phyloP scores from a whole-genome alignment of 208 protist species.

The Leishmania tarentolae region DNA sequence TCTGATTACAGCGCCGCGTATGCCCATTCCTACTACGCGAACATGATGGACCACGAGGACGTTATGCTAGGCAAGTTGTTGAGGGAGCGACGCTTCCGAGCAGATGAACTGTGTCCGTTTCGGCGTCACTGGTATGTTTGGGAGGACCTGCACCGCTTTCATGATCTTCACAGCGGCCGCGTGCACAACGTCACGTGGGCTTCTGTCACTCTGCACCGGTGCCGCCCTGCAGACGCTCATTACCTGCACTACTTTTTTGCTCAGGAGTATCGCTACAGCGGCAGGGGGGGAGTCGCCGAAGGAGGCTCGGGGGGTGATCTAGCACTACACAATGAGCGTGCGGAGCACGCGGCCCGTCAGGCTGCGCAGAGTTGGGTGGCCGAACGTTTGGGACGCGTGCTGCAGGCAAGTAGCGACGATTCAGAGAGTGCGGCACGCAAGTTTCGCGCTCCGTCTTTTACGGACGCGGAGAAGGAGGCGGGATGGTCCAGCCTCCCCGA shows the following conservation, averaged over 20 bases:
- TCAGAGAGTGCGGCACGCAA: neutral
- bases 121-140: conserved; percentile 7
- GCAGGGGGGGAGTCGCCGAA: neutral
- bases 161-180: conserved; percentile 14
- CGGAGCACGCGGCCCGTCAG: neutral
- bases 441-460: neutral
- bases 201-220: conserved; percentile 14
- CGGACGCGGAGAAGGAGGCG: neutral
- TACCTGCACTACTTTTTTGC: conserved; percentile 20
- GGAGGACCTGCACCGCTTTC: conserved; percentile 19
- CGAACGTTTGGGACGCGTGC: neutral
- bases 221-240: conserved; percentile 1
- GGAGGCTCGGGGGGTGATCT: neutral
- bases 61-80: conserved; percentile 24
- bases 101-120: neutral
- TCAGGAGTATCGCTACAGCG: neutral
- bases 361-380: neutral
- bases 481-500: neutral
- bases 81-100: neutral
- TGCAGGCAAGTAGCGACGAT: neutral
- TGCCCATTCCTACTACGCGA: conserved; percentile 12
- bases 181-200: conserved; percentile 26
- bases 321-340: neutral
- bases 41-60: conserved; percentile 26
- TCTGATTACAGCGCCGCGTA: neutral